phyloP scores from a whole-genome alignment of 140 eudicot species.

The Stevia rebaudiana region DNA sequence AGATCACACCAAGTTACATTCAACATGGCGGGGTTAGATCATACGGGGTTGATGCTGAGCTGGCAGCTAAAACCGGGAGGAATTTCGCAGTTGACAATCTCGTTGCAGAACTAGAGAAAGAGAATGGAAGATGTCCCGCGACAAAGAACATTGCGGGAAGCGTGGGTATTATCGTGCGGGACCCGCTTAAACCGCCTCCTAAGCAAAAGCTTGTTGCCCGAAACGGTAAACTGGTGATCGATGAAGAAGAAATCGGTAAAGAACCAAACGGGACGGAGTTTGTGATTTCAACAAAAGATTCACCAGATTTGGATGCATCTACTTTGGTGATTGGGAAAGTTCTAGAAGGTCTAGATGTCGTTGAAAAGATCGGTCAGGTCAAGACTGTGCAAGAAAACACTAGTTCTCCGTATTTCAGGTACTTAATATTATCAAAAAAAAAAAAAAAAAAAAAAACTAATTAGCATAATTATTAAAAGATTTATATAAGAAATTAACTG shows the following conservation, averaged over 20 bases:
- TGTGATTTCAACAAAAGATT: constrained; percentile 59
- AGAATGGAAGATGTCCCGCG: constrained; percentile 42
- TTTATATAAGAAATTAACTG: neutral
- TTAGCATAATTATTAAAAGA: neutral
- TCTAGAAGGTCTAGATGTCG: constrained; percentile 83
- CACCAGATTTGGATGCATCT: constrained; percentile 73
- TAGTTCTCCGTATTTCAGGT: constrained; percentile 96
- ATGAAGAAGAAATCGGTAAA: constrained; percentile 70
- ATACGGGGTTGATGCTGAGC: constrained; percentile 79
- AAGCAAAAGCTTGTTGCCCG: constrained; percentile 82
- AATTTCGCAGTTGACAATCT: constrained; percentile 48
- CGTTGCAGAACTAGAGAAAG: constrained; percentile 52
- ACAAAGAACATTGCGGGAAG: constrained; percentile 65
- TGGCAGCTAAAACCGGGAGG: constrained; percentile 60
- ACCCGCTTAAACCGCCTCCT: constrained; percentile 89
- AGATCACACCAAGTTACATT: constrained; percentile 70
- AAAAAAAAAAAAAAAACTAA: neutral
- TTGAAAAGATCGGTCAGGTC: constrained; percentile 58
- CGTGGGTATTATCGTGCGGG: constrained; percentile 71
- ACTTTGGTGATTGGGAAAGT: constrained; percentile 78
- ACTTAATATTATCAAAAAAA: no score
- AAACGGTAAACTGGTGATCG: constrained; percentile 75
- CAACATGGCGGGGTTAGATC: constrained; percentile 96
- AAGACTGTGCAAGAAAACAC: constrained; percentile 92
- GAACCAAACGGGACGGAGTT: constrained; percentile 94